Evolutionary conservation across 2,329 filamentous ascomycete genomes (phyloP), one percentile per base, ranked within the genome.

Genomic region (Cladosporium sp.): DNA sequence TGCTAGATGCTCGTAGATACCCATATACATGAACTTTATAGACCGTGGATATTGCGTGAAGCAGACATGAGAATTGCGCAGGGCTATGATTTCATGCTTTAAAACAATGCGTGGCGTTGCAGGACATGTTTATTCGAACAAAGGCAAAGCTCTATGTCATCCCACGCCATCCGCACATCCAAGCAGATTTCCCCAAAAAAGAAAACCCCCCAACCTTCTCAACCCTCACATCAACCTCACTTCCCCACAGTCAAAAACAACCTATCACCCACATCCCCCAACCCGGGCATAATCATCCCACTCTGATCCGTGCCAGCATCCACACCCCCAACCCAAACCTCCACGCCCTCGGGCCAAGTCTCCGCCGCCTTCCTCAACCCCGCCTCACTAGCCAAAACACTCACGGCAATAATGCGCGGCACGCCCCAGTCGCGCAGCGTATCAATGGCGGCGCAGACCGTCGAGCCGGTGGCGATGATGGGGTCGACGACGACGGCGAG

Each of bases 391-490:
- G 82, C 89, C 22, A 96, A 68, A 20, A 97, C 80, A 39, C 82
- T 80, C 22, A 95, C 72, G 36, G 96, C 81, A 37, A 96, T 72
- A 50, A 97, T 83, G 53, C 80, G 79, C 71, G 85, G 79, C n/a
- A 90, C 89, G 22, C 92, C 92, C 91, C 92, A 97, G 65, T 97
- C 91, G 48, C 79, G 80, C 53, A 97, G 75, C 1, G 89, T 90
- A 64, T 93, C 87, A 64, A 97, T 95, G 4, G 92, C 92, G 0
- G 92, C 92, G 24, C 83, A 85, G 52, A 88, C 88, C 2, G 92
- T 97, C 1, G 89, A 89, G 32, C 92, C 92, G 0, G 93, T 97
- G 1, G 92, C 93, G 64, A 97, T 95, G 60, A 97, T 82, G 3
- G 92, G 93, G 66, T 97, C 92, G 42, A 96, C 80, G 49, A 96